Evolutionary conservation across 31 red algal genomes (phyloP).

Genomic region (Endocladia muricata): DNA sequence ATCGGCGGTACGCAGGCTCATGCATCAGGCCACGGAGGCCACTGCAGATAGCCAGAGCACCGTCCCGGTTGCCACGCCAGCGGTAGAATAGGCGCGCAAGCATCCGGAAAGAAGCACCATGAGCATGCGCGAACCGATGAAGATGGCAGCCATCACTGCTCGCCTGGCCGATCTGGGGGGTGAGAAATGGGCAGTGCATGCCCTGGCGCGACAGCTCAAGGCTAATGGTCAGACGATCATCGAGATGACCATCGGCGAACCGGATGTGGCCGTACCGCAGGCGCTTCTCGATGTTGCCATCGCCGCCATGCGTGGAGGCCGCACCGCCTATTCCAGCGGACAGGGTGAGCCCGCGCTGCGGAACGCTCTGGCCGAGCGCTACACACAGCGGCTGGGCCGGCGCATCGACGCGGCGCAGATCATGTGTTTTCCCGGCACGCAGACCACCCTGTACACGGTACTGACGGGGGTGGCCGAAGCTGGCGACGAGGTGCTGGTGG

Average conservation of each 20-base stretch:
- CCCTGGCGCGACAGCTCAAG: too few species aligned
- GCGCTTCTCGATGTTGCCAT: constrained; percentile 56
- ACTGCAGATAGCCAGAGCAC: too few species aligned
- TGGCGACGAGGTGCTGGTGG: constrained; percentile 73
- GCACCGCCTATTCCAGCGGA: constrained; percentile 70
- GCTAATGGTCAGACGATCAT: constrained; percentile 70
- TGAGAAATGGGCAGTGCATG: too few species aligned
- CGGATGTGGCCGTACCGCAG: constrained; percentile 63
- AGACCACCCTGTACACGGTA: constrained; percentile 71
- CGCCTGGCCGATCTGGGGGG: too few species aligned
- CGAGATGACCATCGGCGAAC: constrained; percentile 91
- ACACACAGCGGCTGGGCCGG: constrained; percentile 23
- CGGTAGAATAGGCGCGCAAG: too few species aligned
- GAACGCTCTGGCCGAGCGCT: constrained; percentile 52
- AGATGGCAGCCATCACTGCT: too few species aligned
- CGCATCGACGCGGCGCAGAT: constrained; percentile 47
- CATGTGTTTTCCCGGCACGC: constrained; percentile 80
- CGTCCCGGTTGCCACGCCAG: too few species aligned
- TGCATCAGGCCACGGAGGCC: too few species aligned
- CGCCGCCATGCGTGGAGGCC: constrained; percentile 47
- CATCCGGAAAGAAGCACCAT: too few species aligned
- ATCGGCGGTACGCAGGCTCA: too few species aligned
- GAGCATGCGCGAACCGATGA: too few species aligned
- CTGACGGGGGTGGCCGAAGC: constrained; percentile 53
- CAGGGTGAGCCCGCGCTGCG: constrained; percentile 61